Evolutionary conservation across 2,329 filamentous ascomycete species (phyloP).

Genomic region (Venturiaceae sp.): DNA sequence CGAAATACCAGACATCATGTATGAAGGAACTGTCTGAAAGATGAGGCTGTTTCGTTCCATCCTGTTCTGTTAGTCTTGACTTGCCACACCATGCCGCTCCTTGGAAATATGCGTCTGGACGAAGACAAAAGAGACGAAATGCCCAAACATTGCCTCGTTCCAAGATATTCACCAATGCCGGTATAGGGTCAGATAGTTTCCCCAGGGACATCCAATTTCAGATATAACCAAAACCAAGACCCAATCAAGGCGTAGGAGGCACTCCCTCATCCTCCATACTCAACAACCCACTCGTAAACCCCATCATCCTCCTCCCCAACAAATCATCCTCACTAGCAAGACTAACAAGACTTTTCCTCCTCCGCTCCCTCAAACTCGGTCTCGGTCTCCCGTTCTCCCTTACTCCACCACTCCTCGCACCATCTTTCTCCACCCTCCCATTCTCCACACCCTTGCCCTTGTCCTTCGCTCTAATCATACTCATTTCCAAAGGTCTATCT

Average conservation of each 20-base stretch:
- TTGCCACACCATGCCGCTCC: too few species aligned
- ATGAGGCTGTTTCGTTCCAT: too few species aligned
- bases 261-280: conserved; percentile 9
- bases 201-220: too few species aligned
- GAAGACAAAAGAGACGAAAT: too few species aligned
- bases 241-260: not conserved
- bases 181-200: too few species aligned
- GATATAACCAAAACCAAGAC: too few species aligned
- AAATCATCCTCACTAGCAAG: conserved; percentile 39
- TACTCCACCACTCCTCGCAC: conserved; percentile 7
- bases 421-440: conserved; percentile 8
- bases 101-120: too few species aligned
- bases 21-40: too few species aligned
- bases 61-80: too few species aligned
- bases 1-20: too few species aligned
- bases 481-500: conserved; percentile 74
- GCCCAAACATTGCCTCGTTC: too few species aligned
- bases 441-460: conserved; percentile 4
- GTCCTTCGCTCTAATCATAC: conserved; percentile 22
- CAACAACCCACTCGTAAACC: conserved; percentile 30
- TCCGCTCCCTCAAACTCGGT: conserved; percentile 15
- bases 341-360: conserved; percentile 31
- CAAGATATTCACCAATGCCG: too few species aligned
- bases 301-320: conserved; percentile 37
- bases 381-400: conserved; percentile 11